Evolutionary conservation across 202 grass and related monocot genomes (phyloP), one percentile per base, ranked within the genome.

Genomic region (Bolboschoenoplectus hybrid): DNA sequence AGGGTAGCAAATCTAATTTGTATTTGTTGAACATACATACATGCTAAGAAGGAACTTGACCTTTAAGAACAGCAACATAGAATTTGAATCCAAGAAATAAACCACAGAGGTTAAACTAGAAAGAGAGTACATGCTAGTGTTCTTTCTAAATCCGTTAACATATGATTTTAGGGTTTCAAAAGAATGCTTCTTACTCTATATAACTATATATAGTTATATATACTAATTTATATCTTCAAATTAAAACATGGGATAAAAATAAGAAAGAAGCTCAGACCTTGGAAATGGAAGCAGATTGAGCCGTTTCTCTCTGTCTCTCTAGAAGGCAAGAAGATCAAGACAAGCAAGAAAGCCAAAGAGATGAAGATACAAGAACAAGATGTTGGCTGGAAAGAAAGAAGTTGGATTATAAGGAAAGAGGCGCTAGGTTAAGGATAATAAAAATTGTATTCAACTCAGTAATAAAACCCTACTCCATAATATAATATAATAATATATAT

Each of bases 351-450:
- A 82, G 72, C 85, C 89, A 93, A 26, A 89, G 85, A 85, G 16
- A 78, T 81, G 81, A 44, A 41, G 38, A 88, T 83, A 74, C 82
- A 55, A 46, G 80, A 85, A 74, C 82, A 55, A 46, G 80, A 85
- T 84, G 82, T 84, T 85, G 65, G 84, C 19, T 84, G 45, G 63
- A 81, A 65, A 63, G 81, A 70, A 26, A 86, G 82, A 85, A 87
- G 75, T 76, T 86, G 81, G 69, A 82, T 88, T 94, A 89, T 91
- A 93, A 91, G 84, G 82, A 68, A 76, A 82, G 71, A 50, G 71
- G 62, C 72, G 80, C 58, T 55, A 91, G 82, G 83, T 87, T 91
- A 92, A 74, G 84, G 89, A 85, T 90, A 87, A 88, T 89, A 84
- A 83, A 87, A 87, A 61, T 46, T 66, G 71, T 51, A 82, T 52